These are phyloP conservation scores for Penicillium daleae DNA, from an alignment of 495 filamentous ascomycete species.

Conservation along the genomic window DNA sequence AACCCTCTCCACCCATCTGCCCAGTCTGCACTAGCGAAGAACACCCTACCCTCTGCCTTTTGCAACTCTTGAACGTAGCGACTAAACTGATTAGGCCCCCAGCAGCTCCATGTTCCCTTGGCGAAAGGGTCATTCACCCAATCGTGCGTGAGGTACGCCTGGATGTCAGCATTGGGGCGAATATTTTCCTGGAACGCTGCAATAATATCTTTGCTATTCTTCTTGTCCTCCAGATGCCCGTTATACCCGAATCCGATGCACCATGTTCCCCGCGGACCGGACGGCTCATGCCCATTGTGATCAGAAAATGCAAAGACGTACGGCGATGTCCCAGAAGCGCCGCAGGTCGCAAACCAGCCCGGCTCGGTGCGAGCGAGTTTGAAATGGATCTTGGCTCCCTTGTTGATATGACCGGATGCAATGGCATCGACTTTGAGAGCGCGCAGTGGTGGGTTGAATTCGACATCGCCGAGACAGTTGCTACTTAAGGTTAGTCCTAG, in stretches of 20 bases:
- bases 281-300: background rate
- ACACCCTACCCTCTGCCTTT: constrained; percentile 21
- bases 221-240: background rate
- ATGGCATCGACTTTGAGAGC: background rate
- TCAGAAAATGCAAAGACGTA: background rate
- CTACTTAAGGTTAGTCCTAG: background rate
- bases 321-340: background rate
- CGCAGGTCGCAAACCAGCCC: background rate
- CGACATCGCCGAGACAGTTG: background rate
- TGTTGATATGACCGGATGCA: background rate
- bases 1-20: constrained; percentile 34
- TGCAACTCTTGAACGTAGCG: constrained; percentile 25
- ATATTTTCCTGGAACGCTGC: background rate
- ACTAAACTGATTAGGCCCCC: background rate
- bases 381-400: background rate
- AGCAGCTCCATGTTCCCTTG: background rate
- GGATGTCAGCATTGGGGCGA: background rate
- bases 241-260: background rate
- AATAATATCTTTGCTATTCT: background rate
- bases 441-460: background rate
- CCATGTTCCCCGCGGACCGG: background rate
- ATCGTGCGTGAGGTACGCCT: background rate
- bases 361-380: background rate
- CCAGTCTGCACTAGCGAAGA: constrained; percentile 35
- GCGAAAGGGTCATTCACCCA: background rate